Evolutionary conservation across 306 rosid species (phyloP), one percentile per base, ranked within the genome.

Genomic region (Cucumis sativus): DNA sequence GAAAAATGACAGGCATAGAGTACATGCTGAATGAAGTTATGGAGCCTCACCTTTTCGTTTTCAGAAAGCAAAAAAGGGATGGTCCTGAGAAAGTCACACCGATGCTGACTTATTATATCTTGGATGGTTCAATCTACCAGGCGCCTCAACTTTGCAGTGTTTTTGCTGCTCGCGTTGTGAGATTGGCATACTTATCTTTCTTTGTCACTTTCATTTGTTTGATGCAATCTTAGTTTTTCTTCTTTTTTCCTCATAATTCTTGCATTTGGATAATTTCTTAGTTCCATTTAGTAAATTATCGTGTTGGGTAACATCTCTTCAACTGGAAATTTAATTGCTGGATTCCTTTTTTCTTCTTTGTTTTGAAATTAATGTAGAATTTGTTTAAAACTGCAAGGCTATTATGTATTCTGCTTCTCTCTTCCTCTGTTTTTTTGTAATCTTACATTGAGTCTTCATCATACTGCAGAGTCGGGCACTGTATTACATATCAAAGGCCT

Each of bases 71-170:
- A 60, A 92, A 88, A 90, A 88, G 98, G 81, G 98, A 95, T 69
- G 81, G 93, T 72, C 97, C 93, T 28, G 97, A 95, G 82, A 95
- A 90, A 80, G 95, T 92, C 76, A 92, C 96, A 0, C 93, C 93
- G 1, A 87, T 89, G 95, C 87, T 95, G 65, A 89, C 97, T 8
- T 92, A 95, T 76, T 90, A 92, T 70, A 67, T 90, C 57, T 85
- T 92, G 88, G 98, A 95, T 80, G 97, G 98, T 79, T 92, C 97
- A 2, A 90, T 95, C 35, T 92, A 95, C 84, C 98, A 95, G 81
- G 91, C 96, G 78, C 97, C 97, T 1, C 98, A 95, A 51, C 95
- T 95, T 6, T 84, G 89, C 86, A 95, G 83, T 89, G 96, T 95
- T 75, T 92, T 95, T 77, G 91, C 97, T n/a, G 89, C 98, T 78